Conservation (phyloP, 2,329 filamentous ascomycete species). For the Stromatinia cepivora region DNA sequence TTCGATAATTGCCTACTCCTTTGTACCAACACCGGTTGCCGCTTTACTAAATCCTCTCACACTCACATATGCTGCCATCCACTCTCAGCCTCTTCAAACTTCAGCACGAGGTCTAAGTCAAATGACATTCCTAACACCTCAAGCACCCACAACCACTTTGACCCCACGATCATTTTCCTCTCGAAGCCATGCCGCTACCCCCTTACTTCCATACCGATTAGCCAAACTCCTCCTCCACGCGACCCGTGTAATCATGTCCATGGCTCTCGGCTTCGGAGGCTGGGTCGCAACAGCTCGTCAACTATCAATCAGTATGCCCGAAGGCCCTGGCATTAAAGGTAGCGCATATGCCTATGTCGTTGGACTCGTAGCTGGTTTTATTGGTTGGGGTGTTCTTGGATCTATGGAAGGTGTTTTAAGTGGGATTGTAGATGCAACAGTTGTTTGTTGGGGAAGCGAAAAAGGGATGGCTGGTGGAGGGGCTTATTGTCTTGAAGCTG, state of each 20-base stretch:
- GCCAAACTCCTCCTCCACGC: constrained; percentile 90
- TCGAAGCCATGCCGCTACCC: constrained; percentile 47
- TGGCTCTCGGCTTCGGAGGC: constrained; percentile 87
- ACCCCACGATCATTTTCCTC: constrained; percentile 55
- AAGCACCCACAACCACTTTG: constrained; percentile 71
- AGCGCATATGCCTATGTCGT: constrained; percentile 95
- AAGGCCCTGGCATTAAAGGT: constrained; percentile 59
- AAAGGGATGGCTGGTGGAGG: constrained; percentile 66
- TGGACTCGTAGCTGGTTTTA: constrained; percentile 86
- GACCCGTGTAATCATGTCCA: constrained; percentile 86
- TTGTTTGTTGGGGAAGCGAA: constrained; percentile 95
- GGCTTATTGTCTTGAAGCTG: constrained; percentile 89
- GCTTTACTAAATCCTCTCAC: constrained; percentile 88
- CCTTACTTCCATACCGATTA: constrained; percentile 82
- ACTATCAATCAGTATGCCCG: constrained; percentile 61
- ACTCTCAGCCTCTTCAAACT: constrained; percentile 76
- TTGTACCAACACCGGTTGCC: constrained; percentile 82
- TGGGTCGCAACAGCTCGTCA: constrained; percentile 92
- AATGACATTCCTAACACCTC: constrained; percentile 75
- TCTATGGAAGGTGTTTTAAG: constrained; percentile 87
- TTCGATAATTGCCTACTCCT: constrained; percentile 69
- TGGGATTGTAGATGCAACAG: constrained; percentile 81
- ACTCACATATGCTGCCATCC: constrained; percentile 90
- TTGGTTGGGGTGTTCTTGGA: constrained; percentile 90
- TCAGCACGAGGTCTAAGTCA: constrained; percentile 79